Evolutionary conservation across 768 basidiomycete genomes (phyloP).

Genomic region (Udeniomyces megalosporus): DNA sequence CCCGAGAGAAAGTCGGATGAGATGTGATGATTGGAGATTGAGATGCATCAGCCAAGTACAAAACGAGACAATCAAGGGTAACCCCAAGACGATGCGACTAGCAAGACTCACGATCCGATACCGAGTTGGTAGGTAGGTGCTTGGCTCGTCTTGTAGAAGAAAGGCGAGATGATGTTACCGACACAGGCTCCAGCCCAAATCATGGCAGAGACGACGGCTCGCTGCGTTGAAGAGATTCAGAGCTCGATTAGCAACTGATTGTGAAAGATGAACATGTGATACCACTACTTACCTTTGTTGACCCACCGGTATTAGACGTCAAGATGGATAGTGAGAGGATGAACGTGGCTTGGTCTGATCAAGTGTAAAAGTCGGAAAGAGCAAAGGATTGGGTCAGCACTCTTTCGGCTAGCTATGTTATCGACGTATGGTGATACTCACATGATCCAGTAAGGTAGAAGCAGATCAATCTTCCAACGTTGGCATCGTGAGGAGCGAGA

Average conservation of each 20-base stretch:
- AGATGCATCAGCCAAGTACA: no score
- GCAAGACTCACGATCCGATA: constrained; percentile 20
- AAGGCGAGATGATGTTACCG: constrained; percentile 23
- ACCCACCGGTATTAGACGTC: constrained; percentile 33
- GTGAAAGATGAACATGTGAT: no score
- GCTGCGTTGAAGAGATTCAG: no score
- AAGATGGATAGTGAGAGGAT: constrained; percentile 29
- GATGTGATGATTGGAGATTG: no score
- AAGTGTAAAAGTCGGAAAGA: neutral
- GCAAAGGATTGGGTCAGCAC: neutral
- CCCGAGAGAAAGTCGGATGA: no score
- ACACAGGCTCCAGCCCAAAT: constrained; percentile 29
- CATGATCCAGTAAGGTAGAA: constrained; percentile 28
- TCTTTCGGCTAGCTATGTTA: neutral
- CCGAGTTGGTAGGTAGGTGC: constrained; percentile 28
- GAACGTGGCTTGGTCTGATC: constrained; percentile 24
- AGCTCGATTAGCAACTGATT: no score
- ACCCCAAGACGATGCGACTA: no score
- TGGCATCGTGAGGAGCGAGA: constrained; percentile 25
- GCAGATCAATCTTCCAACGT: constrained; percentile 28
- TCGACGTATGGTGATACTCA: neutral
- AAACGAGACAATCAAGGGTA: no score
- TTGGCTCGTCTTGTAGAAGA: constrained; percentile 24
- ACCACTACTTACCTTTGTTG: constrained; percentile 31
- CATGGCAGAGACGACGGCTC: constrained; percentile 24